These are phyloP conservation scores for Saprolegnia diclina DNA, from an alignment of 352 stramenopile genomes.

Conservation along the genomic window DNA sequence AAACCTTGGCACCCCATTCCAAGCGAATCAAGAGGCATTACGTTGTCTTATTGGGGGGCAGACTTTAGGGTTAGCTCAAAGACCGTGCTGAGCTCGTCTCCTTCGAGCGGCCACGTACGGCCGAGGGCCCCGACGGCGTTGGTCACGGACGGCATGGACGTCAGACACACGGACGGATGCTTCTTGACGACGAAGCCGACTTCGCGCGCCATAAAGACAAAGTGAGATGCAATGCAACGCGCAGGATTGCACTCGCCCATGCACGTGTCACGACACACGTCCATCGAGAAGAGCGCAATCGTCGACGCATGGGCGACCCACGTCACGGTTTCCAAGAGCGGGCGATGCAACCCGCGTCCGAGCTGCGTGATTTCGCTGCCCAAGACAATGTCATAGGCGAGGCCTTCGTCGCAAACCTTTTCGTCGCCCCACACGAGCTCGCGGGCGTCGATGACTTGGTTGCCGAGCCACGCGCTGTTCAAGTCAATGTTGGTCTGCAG, in stretches of 20 bases:
- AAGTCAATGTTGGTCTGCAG: conserved; percentile 40
- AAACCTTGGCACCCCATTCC: too few species aligned
- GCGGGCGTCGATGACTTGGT: conserved; percentile 24
- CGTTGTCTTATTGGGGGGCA: too few species aligned
- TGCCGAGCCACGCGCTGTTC: conserved; percentile 35
- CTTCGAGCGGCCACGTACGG: conserved; percentile 37
- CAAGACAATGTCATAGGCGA: conserved; percentile 50
- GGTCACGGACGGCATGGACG: conserved; percentile 30
- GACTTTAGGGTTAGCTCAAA: conserved; percentile 36
- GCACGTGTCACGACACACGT: conserved; percentile 39
- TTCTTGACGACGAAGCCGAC: conserved; percentile 40
- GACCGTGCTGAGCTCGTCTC: conserved; percentile 49
- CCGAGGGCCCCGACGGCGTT: conserved; percentile 42
- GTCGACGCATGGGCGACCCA: conserved; percentile 34
- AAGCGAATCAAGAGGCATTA: too few species aligned
- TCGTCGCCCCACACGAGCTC: conserved; percentile 32
- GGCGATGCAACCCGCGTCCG: conserved; percentile 36
- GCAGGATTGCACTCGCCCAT: conserved; percentile 36
- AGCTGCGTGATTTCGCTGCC: conserved; percentile 60
- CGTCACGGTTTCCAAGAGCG: conserved; percentile 42
- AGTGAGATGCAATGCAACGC: conserved; percentile 55
- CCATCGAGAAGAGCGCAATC: conserved; percentile 51
- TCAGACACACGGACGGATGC: conserved; percentile 37
- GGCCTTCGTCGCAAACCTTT: conserved; percentile 29
- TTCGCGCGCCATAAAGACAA: conserved; percentile 35